These are phyloP conservation scores for Chaetomiaceae sp. DNA, from an alignment of 2,329 filamentous ascomycete species.

Conservation along the genomic window DNA sequence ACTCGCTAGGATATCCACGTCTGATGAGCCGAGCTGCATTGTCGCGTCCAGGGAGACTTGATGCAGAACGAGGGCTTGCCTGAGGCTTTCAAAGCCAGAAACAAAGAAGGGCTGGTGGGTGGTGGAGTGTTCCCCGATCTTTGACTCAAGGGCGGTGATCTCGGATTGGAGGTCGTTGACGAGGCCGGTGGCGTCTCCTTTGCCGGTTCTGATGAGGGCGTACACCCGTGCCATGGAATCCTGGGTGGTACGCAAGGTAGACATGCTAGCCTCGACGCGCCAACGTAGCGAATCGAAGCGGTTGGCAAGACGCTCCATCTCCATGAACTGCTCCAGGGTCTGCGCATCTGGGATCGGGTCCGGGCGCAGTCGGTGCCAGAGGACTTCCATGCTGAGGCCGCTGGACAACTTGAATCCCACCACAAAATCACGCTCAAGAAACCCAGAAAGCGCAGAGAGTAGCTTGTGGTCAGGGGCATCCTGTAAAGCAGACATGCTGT, in stretches of 20 bases:
- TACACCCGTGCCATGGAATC: slow-evolving; percentile 54
- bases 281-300: slow-evolving; percentile 60
- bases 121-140: slow-evolving; percentile 39
- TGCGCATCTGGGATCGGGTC: slow-evolving; percentile 45
- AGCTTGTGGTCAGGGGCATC: slow-evolving; percentile 35
- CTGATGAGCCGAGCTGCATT: slow-evolving; percentile 29
- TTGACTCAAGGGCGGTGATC: slow-evolving; percentile 48
- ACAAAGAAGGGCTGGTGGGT: slow-evolving; percentile 48
- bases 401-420: slow-evolving; percentile 68
- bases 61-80: slow-evolving; percentile 48
- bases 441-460: slow-evolving; percentile 37
- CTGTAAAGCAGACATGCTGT: slow-evolving; percentile 28
- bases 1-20: slow-evolving; percentile 48
- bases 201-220: slow-evolving; percentile 46
- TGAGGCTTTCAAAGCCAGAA: slow-evolving; percentile 52
- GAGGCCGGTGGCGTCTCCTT: slow-evolving; percentile 42
- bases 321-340: slow-evolving; percentile 43
- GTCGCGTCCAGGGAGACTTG: slow-evolving; percentile 23
- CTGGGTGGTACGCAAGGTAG: slow-evolving; percentile 51
- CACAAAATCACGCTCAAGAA: slow-evolving; percentile 55
- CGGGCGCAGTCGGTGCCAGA: slow-evolving; percentile 73
- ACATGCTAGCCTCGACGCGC: slow-evolving; percentile 50
- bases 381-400: slow-evolving; percentile 71
- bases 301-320: slow-evolving; percentile 52
- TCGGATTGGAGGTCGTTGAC: slow-evolving; percentile 48